Percentiles rank a stretch among this genome's conserved stretches.
Evolutionary conservation across 1,284 basidiomycete genomes (phyloP).

Genomic region (Heterobasidion irregulare): DNA sequence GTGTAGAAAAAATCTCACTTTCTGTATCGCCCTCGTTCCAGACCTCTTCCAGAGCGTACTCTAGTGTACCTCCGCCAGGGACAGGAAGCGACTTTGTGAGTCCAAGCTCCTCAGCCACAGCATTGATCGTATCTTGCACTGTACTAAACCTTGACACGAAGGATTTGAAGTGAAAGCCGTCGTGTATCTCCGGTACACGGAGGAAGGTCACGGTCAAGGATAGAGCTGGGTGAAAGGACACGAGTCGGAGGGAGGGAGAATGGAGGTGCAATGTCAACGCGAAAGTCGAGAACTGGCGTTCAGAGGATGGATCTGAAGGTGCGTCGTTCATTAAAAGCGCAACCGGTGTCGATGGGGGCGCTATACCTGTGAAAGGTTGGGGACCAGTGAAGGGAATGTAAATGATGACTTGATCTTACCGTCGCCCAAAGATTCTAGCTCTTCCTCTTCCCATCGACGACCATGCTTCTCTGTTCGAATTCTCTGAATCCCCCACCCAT

Average conservation of each 20-base stretch:
- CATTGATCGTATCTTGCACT: conserved; percentile 44
- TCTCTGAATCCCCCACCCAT: conserved; percentile 60
- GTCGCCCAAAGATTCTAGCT: conserved; percentile 53
- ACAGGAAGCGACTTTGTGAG: conserved; percentile 52
- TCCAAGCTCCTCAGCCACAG: conserved; percentile 58
- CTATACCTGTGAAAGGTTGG: conserved; percentile 33
- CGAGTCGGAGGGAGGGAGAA: conserved; percentile 57
- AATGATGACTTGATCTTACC: conserved; percentile 31
- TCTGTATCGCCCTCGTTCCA: conserved; percentile 39
- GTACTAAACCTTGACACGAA: conserved; percentile 52
- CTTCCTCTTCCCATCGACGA: conserved; percentile 61
- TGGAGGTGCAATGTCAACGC: conserved; percentile 65
- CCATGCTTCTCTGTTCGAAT: conserved; percentile 51
- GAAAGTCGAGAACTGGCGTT: conserved; percentile 65
- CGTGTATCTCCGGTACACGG: conserved; percentile 74
- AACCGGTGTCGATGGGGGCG: conserved; percentile 36
- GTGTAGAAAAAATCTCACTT: conserved; percentile 30
- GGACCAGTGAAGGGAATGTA: neutral
- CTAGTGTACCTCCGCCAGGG: conserved; percentile 51
- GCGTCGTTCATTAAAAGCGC: conserved; percentile 41
- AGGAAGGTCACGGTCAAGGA: conserved; percentile 49
- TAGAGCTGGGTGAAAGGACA: conserved; percentile 60
- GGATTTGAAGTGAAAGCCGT: conserved; percentile 56
- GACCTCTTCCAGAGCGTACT: conserved; percentile 63
- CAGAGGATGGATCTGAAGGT: conserved; percentile 25